Evolutionary conservation across 148 eudicot species (phyloP), one percentile per base, ranked within the genome.

Genomic region (Cornus controversa): DNA sequence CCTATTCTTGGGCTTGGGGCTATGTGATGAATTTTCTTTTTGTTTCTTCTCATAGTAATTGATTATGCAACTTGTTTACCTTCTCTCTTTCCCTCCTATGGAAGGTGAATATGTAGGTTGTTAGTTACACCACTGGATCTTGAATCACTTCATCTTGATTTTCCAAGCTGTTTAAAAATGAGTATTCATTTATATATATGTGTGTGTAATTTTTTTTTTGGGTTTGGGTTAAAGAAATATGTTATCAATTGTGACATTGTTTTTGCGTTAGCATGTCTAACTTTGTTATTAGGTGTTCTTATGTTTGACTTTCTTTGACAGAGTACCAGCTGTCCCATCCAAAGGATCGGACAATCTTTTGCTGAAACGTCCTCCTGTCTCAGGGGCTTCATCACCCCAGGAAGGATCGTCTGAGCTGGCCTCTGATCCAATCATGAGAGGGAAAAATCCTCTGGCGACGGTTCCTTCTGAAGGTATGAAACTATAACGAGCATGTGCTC

Each of bases 301-400:
- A 37, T 10, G 8, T 25, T 67, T 66, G 18, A 22, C n/a, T 15
- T 50, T 47, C 64, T 70, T 64, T 26, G 40, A 45, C 82, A 91
- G 99, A 89, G 79, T 81, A 58, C 85, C 88, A 40, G 67, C 84
- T 57, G 79, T 82, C 64, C 76, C 84, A 62, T 86, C 90, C 60
- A 88, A 87, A 85, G 89, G 90, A 28, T 83, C 86, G 29, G 97
- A 96, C 75, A 92, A 84, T 73, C 79, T 93, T 47, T 79, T 90
- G 86, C 85, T 89, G 77, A 93, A 89, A 84, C 94, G 93, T 26
- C 94, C 90, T 58, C 91, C 91, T 47, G 83, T 85, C 54, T 76
- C 96, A 25, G 83, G 88, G 13, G 85, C 86, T 65, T 75, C 86
- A 45, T 87, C 94, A n/a, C 85, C 90, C 67, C 96, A 89, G 53